phyloP scores from a whole-genome alignment of 192 early-diverging fungal genomes.

The Linnemannia zychae region DNA sequence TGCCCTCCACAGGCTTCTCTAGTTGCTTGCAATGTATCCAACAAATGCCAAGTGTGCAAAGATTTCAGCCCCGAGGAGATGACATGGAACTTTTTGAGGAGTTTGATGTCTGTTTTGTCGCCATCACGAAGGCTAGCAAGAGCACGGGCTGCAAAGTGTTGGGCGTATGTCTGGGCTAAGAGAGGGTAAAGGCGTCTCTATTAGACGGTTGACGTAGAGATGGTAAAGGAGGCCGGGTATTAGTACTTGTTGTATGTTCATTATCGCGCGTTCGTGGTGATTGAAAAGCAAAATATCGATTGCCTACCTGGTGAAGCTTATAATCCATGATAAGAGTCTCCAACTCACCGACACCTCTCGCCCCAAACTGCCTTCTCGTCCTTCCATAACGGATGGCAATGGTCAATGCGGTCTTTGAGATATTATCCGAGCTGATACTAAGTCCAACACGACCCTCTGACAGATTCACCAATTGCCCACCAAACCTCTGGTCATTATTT shows the following conservation, averaged over 20 bases:
- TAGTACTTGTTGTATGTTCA: too few relatives aligned
- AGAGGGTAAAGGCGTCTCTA: conserved; percentile 20
- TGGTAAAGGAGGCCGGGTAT: too few relatives aligned
- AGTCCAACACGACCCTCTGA: conserved; percentile 20
- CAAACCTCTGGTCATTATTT: conserved; percentile 20
- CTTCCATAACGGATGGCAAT: conserved; percentile 19
- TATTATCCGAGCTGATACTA: conserved; percentile 2
- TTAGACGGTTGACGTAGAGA: too few relatives aligned
- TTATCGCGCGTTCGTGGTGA: too few relatives aligned
- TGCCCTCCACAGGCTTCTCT: conserved; percentile 24
- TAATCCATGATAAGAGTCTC: conserved; percentile 29
- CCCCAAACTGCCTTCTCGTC: conserved; percentile 17
- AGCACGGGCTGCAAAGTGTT: conserved; percentile 19
- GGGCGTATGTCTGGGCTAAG: conserved; percentile 6
- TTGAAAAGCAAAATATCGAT: neutral
- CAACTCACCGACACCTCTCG: neutral
- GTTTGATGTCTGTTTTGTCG: neutral
- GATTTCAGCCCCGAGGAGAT: conserved; percentile 24
- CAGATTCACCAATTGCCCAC: conserved; percentile 12
- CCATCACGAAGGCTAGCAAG: neutral
- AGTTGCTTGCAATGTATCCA: conserved; percentile 21
- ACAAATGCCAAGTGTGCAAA: conserved; percentile 23
- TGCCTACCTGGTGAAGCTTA: conserved; percentile 14
- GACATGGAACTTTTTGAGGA: conserved; percentile 25
- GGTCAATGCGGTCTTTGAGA: conserved; percentile 18